phyloP scores from a whole-genome alignment of 495 filamentous ascomycete species.

The Stereocaulon alpinum region DNA sequence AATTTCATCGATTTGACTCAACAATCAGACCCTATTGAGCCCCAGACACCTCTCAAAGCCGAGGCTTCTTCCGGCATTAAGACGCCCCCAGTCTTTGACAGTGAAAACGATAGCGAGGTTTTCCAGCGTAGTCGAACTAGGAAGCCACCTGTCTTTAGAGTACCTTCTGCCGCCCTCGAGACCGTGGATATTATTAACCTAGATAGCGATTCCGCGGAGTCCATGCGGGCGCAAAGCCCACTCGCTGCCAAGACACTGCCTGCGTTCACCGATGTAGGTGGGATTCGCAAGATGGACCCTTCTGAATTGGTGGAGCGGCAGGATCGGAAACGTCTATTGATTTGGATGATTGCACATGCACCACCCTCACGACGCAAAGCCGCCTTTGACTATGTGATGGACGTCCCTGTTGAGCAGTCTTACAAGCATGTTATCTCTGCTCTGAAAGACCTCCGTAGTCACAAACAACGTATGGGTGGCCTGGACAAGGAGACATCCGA shows the following conservation, averaged over 20 bases:
- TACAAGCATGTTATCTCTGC: not conserved
- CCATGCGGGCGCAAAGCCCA: not conserved
- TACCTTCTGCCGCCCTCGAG: slow-evolving; percentile 5
- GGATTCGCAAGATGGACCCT: slow-evolving; percentile 21
- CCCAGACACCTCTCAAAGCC: not conserved
- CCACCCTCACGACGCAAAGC: not conserved
- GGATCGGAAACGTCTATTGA: slow-evolving; percentile 30
- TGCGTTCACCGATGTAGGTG: slow-evolving; percentile 23
- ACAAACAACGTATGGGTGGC: slow-evolving; percentile 9
- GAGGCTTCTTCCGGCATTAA: not conserved
- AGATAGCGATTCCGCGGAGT: slow-evolving; percentile 11
- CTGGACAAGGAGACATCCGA: slow-evolving; percentile 13
- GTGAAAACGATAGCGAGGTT: slow-evolving; percentile 13
- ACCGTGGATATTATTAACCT: slow-evolving; percentile 14
- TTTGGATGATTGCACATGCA: slow-evolving; percentile 15
- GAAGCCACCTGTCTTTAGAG: slow-evolving; percentile 11
- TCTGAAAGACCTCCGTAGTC: not conserved
- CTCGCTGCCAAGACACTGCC: slow-evolving; percentile 17
- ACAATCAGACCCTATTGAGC: slow-evolving; percentile 15
- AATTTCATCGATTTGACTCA: slow-evolving; percentile 21
- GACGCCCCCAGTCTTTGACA: slow-evolving; percentile 13
- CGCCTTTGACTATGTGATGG: not conserved
- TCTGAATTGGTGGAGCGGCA: slow-evolving; percentile 23
- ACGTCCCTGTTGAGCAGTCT: not conserved
- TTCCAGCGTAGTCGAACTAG: slow-evolving; percentile 17